phyloP scores from a whole-genome alignment of 1,139 yeast genomes.

The Debaryomycetaceae sp. region DNA sequence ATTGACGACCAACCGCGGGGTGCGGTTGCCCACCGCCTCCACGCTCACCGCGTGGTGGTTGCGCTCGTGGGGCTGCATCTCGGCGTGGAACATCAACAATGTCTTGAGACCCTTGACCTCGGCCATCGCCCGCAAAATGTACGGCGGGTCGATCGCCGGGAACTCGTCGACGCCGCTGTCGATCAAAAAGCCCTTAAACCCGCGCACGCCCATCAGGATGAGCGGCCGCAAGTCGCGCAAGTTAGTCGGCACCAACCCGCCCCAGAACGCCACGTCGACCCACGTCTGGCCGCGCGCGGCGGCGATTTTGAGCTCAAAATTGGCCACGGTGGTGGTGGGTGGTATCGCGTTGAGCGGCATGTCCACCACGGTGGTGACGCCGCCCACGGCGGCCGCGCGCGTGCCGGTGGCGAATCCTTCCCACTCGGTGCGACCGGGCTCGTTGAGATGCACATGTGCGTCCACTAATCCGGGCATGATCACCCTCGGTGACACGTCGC shows the following conservation, averaged over 20 bases:
- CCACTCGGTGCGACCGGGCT: constrained; percentile 95
- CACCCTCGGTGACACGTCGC: constrained; percentile 59
- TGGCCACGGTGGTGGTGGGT: constrained; percentile 82
- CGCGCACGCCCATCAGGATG: constrained; percentile 80
- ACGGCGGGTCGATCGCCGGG: constrained; percentile 66
- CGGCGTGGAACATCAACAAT: constrained; percentile 89
- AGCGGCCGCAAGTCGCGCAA: constrained; percentile 65
- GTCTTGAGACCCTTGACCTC: constrained; percentile 60
- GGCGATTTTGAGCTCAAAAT: constrained; percentile 64
- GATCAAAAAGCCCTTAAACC: constrained; percentile 86
- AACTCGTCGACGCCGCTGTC: constrained; percentile 94
- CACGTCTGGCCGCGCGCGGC: constrained; percentile 83
- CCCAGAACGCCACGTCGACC: constrained; percentile 97
- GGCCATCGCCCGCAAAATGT: constrained; percentile 63
- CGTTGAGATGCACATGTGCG: constrained; percentile 89
- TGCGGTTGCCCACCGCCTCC: constrained; percentile 15
- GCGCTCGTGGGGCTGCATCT: constrained; percentile 53
- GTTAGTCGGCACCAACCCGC: constrained; percentile 83
- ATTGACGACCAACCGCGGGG: constrained; percentile 19
- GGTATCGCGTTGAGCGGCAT: constrained; percentile 97
- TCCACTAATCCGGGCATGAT: constrained; percentile 91
- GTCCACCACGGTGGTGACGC: constrained; percentile 92
- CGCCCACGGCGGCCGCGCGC: constrained; percentile 88
- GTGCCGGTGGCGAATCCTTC: constrained; percentile 95
- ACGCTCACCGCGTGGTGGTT: constrained; percentile 23